Evolutionary conservation across 1,139 yeast genomes (phyloP).

Genomic region (Blastobotrys indianensis): DNA sequence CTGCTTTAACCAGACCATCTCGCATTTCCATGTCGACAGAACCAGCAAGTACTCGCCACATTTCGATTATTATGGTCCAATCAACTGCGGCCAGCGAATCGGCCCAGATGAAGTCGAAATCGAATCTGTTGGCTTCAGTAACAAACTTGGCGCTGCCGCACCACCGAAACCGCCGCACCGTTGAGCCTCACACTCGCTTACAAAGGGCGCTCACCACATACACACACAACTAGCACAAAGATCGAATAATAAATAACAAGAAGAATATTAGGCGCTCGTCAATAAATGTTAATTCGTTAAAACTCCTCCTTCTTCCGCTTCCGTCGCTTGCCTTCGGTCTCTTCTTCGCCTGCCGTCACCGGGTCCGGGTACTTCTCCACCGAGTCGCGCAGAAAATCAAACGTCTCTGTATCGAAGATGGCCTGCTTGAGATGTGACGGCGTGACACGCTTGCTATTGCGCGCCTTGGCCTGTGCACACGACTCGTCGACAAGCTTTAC

Average conservation of each 20-base stretch:
- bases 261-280: too few relatives aligned
- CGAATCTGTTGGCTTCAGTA: too few relatives aligned
- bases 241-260: too few relatives aligned
- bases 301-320: slow-evolving; percentile 6
- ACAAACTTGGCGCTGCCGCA: too few relatives aligned
- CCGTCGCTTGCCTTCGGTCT: slow-evolving; percentile 5
- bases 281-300: too few relatives aligned
- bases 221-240: too few relatives aligned
- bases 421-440: slow-evolving; percentile 83
- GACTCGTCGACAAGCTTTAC: slow-evolving; percentile 84
- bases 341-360: slow-evolving; percentile 18
- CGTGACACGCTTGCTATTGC: slow-evolving; percentile 75
- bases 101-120: background rate
- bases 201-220: too few relatives aligned
- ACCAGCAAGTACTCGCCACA: background rate
- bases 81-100: background rate
- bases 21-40: too few relatives aligned
- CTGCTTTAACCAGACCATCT: too few relatives aligned
- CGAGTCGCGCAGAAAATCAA: slow-evolving; percentile 79
- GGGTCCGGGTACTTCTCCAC: slow-evolving; percentile 53
- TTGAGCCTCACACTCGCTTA: too few relatives aligned
- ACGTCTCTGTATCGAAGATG: slow-evolving; percentile 78
- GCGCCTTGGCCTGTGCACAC: slow-evolving; percentile 66
- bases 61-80: background rate
- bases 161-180: too few relatives aligned